A percentile compares a stretch with the other conserved stretches of the same genome.
phyloP scores from a whole-genome alignment of 2,329 filamentous ascomycete species.

The Trichoderma citrinoviride region DNA sequence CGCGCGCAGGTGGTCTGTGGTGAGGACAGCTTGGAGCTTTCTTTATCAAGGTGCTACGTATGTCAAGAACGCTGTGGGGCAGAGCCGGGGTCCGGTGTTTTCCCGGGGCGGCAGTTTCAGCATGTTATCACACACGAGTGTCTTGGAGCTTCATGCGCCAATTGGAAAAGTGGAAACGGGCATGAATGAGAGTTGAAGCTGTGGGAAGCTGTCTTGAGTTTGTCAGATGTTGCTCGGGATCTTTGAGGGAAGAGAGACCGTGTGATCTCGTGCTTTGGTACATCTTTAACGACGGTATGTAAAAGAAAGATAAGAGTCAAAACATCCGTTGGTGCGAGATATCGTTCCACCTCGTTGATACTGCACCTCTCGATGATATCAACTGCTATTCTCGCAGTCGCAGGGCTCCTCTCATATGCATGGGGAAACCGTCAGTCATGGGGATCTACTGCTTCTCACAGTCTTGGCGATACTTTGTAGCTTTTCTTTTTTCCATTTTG shows the following conservation, averaged over 20 bases:
- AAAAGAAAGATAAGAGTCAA: background rate
- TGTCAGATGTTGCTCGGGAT: no score
- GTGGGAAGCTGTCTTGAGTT: background rate
- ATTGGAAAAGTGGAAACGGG: conserved; percentile 4
- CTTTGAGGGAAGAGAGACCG: no score
- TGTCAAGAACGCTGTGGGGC: conserved; percentile 18
- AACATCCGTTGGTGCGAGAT: background rate
- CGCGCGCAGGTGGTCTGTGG: conserved; percentile 25
- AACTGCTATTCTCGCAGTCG: background rate
- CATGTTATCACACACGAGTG: background rate
- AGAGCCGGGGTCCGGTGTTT: conserved; percentile 22
- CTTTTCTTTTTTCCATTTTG: conserved; percentile 19
- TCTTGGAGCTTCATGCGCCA: background rate
- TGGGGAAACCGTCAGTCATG: background rate
- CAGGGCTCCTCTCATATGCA: background rate
- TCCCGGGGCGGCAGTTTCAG: conserved; percentile 3
- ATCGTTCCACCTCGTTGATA: conserved; percentile 7
- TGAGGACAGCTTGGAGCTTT: conserved; percentile 49
- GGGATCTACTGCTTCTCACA: background rate
- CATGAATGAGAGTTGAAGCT: background rate
- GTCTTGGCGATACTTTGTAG: background rate
- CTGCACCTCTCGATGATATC: background rate
- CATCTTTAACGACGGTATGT: background rate
- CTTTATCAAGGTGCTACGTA: conserved; percentile 19
- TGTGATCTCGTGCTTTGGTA: background rate